Conservation (phyloP, 108 stramenopile genomes). For the Aurantiochytrium sp. region DNA sequence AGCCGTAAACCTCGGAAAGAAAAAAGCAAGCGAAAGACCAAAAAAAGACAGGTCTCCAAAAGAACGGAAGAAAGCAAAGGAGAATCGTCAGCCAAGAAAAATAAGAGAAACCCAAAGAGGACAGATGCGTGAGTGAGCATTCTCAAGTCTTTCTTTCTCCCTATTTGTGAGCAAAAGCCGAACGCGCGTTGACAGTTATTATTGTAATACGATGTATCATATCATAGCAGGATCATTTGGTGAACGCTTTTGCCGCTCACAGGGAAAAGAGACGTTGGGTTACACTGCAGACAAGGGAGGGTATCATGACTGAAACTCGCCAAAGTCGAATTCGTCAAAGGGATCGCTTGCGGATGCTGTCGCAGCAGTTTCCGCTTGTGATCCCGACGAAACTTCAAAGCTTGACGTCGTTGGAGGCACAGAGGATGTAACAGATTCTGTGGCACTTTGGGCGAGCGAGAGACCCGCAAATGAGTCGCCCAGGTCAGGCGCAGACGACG, state of each 20-base stretch:
- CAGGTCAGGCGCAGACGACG: background rate
- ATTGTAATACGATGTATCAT: background rate
- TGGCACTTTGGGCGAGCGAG: background rate
- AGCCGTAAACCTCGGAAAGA: too few relatives aligned
- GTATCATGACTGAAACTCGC: background rate
- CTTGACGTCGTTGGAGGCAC: background rate
- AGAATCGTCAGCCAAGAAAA: background rate
- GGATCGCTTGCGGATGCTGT: background rate
- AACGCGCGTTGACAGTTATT: background rate
- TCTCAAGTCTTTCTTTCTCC: too few relatives aligned
- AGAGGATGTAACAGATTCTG: background rate
- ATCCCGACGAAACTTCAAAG: background rate
- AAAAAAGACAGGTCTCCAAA: too few relatives aligned
- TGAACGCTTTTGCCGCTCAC: background rate
- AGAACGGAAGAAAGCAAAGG: too few relatives aligned
- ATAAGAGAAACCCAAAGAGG: background rate
- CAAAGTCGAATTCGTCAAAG: background rate
- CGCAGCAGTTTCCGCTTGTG: background rate
- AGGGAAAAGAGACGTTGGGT: background rate
- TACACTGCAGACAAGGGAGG: background rate
- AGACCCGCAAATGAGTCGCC: background rate
- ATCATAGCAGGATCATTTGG: background rate
- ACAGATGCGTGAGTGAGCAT: background rate
- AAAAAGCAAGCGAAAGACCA: too few relatives aligned
- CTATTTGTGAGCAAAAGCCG: background rate